A percentile compares a stretch with the other conserved stretches of the same genome.
phyloP scores from a whole-genome alignment of 1,284 basidiomycete species.

The Macrocystidia cucumis region DNA sequence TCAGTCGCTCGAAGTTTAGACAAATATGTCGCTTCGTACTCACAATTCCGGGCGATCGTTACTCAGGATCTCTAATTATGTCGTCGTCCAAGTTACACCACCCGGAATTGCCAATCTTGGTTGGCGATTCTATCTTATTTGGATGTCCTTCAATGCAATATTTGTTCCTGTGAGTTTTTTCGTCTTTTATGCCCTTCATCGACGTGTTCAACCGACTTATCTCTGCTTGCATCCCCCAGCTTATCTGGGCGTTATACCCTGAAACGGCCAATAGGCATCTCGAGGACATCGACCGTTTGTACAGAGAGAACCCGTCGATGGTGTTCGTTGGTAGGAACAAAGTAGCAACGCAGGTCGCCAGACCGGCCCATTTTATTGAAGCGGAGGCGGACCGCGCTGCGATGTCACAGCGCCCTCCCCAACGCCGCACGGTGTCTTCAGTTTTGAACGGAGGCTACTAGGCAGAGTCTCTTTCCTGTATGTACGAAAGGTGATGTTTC shows the following conservation, averaged over 20 bases:
- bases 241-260: slow-evolving; percentile 37
- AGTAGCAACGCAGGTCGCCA: slow-evolving; percentile 30
- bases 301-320: slow-evolving; percentile 32
- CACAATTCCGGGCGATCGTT: no score
- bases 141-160: slow-evolving; percentile 36
- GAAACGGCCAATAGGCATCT: slow-evolving; percentile 38
- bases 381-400: slow-evolving; percentile 18
- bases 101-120: slow-evolving; percentile 33
- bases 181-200: neutral
- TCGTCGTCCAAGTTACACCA: slow-evolving; percentile 37
- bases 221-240: slow-evolving; percentile 16
- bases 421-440: no score
- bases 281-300: slow-evolving; percentile 39
- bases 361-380: slow-evolving; percentile 32
- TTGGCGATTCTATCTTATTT: slow-evolving; percentile 39
- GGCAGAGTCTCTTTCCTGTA: no score
- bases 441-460: no score
- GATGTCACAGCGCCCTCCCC: no score
- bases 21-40: neutral
- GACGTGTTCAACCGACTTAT: neutral
- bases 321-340: slow-evolving; percentile 30
- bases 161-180: slow-evolving; percentile 32
- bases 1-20: slow-evolving; percentile 8
- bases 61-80: slow-evolving; percentile 51
- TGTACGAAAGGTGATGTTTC: no score